These are phyloP conservation scores for Apiotrichum veenhuisii DNA, from an alignment of 1,284 basidiomycete species.

Conservation along the genomic window DNA sequence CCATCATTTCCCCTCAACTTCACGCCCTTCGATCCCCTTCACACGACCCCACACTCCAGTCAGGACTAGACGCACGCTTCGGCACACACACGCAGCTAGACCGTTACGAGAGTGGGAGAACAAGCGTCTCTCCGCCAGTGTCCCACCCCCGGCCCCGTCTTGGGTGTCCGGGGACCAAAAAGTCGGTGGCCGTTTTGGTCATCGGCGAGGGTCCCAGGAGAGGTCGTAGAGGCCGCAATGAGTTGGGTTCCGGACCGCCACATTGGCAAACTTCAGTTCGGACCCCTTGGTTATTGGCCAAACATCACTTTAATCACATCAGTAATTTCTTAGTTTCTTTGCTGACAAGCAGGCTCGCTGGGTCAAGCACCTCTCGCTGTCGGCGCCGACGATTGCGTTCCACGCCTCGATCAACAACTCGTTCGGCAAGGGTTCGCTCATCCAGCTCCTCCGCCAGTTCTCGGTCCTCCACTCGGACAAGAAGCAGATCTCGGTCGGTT, in stretches of 20 bases:
- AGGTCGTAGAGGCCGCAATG: conserved; percentile 45
- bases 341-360: conserved; percentile 72
- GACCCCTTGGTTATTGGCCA: conserved; percentile 53
- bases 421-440: conserved; percentile 96
- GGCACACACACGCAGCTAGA: conserved; percentile 41
- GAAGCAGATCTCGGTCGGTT: conserved; percentile 98
- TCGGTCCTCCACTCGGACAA: conserved; percentile 96
- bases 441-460: conserved; percentile 95
- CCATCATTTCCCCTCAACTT: no score
- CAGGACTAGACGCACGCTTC: conserved; percentile 50
- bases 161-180: conserved; percentile 34
- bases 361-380: conserved; percentile 90
- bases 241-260: conserved; percentile 50
- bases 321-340: conserved; percentile 8
- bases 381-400: conserved; percentile 94
- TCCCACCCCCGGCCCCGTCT: conserved; percentile 49
- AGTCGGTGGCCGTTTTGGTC: conserved; percentile 43
- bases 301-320: conserved; percentile 12
- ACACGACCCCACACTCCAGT: conserved; percentile 54
- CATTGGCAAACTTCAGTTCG: conserved; percentile 26
- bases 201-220: conserved; percentile 45
- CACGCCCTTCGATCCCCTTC: conserved; percentile 9
- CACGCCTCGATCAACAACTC: conserved; percentile 99
- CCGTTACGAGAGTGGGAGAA: conserved; percentile 64
- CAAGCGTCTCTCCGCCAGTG: conserved; percentile 50